Percentiles rank a stretch among this genome's conserved stretches.
Evolutionary conservation across 352 stramenopile species (phyloP).

Genomic region (Blastocystis hominis): DNA sequence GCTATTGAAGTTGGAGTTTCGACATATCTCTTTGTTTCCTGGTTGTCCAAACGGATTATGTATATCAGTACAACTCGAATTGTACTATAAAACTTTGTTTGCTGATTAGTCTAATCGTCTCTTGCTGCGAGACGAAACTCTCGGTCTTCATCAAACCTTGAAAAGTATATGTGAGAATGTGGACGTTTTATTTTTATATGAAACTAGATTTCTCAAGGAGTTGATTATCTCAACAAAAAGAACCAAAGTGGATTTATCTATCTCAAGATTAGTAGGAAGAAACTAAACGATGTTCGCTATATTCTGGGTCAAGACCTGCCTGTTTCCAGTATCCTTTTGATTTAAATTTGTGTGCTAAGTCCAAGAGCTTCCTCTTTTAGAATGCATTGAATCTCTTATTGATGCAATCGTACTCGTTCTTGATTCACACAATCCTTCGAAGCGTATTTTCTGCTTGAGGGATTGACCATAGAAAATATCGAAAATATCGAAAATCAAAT

Average conservation of each 20-base stretch:
- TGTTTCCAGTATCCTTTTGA: not conserved
- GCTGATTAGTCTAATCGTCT: constrained; percentile 2
- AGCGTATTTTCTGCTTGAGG: not conserved
- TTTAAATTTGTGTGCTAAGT: not conserved
- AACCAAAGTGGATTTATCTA: not conserved
- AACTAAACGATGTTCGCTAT: not conserved
- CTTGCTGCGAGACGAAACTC: not conserved
- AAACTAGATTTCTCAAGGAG: not conserved
- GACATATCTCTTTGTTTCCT: not conserved
- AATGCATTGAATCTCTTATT: not conserved
- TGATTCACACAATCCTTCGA: not conserved
- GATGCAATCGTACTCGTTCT: not conserved
- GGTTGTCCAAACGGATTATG: constrained; percentile 3
- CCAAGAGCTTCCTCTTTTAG: constrained; percentile 2
- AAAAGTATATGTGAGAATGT: not conserved
- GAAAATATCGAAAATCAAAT: not conserved
- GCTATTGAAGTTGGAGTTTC: not conserved
- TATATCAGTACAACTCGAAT: not conserved
- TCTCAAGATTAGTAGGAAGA: not conserved
- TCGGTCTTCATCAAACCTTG: not conserved
- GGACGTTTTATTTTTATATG: not conserved
- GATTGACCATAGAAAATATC: not conserved
- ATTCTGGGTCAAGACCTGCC: constrained; percentile 27
- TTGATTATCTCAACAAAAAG: not conserved
- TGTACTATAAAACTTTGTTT: not conserved